Evolutionary conservation across 2,329 filamentous ascomycete species (phyloP), one percentile per base, ranked within the genome.

Genomic region (Cercospora sp.): DNA sequence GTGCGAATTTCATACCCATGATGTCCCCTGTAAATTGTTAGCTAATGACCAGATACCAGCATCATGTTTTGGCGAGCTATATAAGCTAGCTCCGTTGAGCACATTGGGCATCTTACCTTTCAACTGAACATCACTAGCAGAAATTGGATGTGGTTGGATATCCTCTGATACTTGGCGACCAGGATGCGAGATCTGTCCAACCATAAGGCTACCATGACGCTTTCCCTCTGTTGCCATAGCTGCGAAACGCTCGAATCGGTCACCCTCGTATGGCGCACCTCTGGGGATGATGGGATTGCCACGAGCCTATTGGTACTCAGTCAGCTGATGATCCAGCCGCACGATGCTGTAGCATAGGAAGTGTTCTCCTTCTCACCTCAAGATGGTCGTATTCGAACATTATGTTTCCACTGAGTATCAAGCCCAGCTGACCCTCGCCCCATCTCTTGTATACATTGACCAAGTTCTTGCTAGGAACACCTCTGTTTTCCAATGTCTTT

Each of bases 341-440:
- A n/a, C n/a, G 16, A 8, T n/a, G 16, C 36, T n/a, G 6, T 42
- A 1, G n/a, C 6, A 20, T 59, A 20, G 28, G n/a, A 23, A 55
- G 90, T 82, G 12, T 6, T 58, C 55, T 5, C 69, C 12, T 20
- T 10, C 66, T 42, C n/a, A 64, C 65, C 42, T 63, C 64, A 8
- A 68, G 36, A 33, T 63, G 58, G 12, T 67, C 66, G 31, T 70
- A 63, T 51, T 70, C 63, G 8, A 64, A 55, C 62, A 89, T 87
- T 67, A 89, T 80, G 77, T 91, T 91, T 53, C 89, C 88, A 0
- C 87, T 88, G 1, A 89, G 76, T 67, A 89, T 86, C 28, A 87
- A 72, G 10, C 87, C 87, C 58, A 82, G 81, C 12, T 78, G 81
- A 26, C 85, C 86, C 71, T 88, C 84, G 1, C 88, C 88, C 87